These are phyloP conservation scores for Aquanectria penicillioides DNA, from an alignment of 2,329 filamentous ascomycete species.

Conservation along the genomic window DNA sequence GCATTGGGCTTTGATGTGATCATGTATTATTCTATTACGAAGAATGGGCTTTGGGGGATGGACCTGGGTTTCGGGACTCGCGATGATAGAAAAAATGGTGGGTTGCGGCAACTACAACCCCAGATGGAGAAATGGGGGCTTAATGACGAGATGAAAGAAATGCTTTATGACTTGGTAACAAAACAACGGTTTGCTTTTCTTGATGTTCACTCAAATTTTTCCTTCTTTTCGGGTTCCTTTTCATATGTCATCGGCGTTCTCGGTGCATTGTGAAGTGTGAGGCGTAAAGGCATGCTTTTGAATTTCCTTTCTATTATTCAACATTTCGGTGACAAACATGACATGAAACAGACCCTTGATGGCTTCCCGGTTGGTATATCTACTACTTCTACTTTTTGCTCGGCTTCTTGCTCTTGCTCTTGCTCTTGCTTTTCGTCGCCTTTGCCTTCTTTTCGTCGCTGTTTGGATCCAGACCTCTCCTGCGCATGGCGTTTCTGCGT, in stretches of 20 bases:
- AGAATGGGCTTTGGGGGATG: slow-evolving; percentile 9
- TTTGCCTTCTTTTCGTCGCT: slow-evolving; percentile 52
- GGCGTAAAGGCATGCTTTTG: slow-evolving; percentile 19
- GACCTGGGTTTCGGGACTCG: slow-evolving; percentile 23
- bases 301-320: slow-evolving; percentile 26
- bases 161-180: slow-evolving; percentile 38
- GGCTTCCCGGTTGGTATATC: slow-evolving; percentile 28
- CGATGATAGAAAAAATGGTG: slow-evolving; percentile 42
- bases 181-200: slow-evolving; percentile 18
- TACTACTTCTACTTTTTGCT: slow-evolving; percentile 36
- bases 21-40: slow-evolving; percentile 42
- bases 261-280: slow-evolving; percentile 24
- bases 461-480: slow-evolving; percentile 78
- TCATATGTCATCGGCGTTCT: slow-evolving; percentile 16
- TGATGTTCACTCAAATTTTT: no score
- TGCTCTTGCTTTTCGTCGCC: slow-evolving; percentile 52
- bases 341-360: slow-evolving; percentile 20
- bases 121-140: slow-evolving; percentile 23
- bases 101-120: slow-evolving; percentile 30
- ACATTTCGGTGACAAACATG: slow-evolving; percentile 15
- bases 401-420: slow-evolving; percentile 41
- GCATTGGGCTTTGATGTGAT: slow-evolving; percentile 32
- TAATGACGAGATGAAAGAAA: slow-evolving; percentile 44
- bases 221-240: slow-evolving; percentile 10
- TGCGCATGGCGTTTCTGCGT: slow-evolving; percentile 77